Conservation (phyloP, 148 eudicot species). For the Drosera capensis region DNA sequence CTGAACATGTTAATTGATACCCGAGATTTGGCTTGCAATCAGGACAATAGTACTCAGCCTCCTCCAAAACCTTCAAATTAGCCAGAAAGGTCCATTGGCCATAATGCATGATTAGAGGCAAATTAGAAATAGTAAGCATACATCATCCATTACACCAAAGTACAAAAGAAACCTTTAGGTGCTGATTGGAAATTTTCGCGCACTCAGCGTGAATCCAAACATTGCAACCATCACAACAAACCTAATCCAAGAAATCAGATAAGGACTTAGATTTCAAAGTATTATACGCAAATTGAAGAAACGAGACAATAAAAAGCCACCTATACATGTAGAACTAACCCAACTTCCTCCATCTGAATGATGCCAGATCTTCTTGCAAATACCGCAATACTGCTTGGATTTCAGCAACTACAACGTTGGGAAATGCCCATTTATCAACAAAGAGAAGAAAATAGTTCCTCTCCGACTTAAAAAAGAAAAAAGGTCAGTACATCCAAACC, state of each 20-base stretch:
- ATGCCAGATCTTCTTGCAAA: constrained; percentile 89
- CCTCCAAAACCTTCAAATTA: constrained; percentile 37
- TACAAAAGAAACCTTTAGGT: constrained; percentile 42
- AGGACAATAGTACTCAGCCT: constrained; percentile 68
- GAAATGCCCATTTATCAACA: constrained; percentile 1
- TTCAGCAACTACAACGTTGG: constrained; percentile 41
- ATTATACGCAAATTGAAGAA: neutral
- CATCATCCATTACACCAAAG: no score
- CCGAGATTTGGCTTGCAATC: constrained; percentile 48
- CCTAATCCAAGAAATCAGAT: constrained; percentile 28
- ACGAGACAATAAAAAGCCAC: constrained; percentile 1
- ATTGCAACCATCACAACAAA: constrained; percentile 92
- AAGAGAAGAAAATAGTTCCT: constrained; percentile 10
- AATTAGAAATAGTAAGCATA: neutral
- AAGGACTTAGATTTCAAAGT: neutral
- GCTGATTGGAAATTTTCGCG: constrained; percentile 42
- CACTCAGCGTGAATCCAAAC: constrained; percentile 97
- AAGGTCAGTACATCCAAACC: constrained; percentile 18
- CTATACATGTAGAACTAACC: constrained; percentile 33
- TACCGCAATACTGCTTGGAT: constrained; percentile 85
- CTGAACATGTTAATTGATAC: constrained; percentile 18
- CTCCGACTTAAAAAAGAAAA: neutral
- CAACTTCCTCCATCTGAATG: constrained; percentile 89
- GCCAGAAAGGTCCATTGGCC: neutral
- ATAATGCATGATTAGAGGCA: neutral